These are phyloP conservation scores for Gonapodya prolifera DNA, from an alignment of 192 early-diverging fungal species.

Conservation along the genomic window DNA sequence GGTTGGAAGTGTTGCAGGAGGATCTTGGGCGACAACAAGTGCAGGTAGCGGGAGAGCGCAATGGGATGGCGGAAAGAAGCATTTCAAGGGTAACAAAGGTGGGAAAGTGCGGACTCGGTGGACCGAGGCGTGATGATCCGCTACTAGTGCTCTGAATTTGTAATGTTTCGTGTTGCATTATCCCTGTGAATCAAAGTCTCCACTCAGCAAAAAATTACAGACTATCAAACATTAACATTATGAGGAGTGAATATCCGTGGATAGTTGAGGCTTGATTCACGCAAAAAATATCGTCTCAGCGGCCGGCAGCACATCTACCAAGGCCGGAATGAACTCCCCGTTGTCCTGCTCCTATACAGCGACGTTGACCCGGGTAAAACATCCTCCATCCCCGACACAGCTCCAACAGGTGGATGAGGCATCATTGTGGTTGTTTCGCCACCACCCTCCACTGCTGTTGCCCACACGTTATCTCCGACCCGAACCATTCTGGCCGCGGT, in stretches of 20 bases:
- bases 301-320: too few relatives aligned
- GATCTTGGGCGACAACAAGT: conserved; percentile 16
- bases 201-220: too few relatives aligned
- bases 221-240: too few relatives aligned
- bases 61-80: conserved; percentile 33
- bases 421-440: not conserved
- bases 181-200: too few relatives aligned
- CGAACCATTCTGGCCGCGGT: not conserved
- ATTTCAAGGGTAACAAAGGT: conserved; percentile 64
- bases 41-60: conserved; percentile 15
- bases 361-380: not conserved
- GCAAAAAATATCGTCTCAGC: too few relatives aligned
- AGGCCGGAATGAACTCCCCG: not conserved
- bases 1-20: conserved; percentile 18
- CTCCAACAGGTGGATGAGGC: not conserved
- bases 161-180: too few relatives aligned
- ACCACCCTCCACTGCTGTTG: not conserved
- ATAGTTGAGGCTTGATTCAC: too few relatives aligned
- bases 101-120: conserved; percentile 51
- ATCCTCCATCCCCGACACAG: not conserved
- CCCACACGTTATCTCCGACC: not conserved
- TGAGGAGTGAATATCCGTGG: too few relatives aligned
- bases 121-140: conserved; percentile 13
- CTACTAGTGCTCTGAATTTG: not conserved
- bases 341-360: not conserved